phyloP scores from a whole-genome alignment of 1,139 yeast species.

The Pichia sp. region DNA sequence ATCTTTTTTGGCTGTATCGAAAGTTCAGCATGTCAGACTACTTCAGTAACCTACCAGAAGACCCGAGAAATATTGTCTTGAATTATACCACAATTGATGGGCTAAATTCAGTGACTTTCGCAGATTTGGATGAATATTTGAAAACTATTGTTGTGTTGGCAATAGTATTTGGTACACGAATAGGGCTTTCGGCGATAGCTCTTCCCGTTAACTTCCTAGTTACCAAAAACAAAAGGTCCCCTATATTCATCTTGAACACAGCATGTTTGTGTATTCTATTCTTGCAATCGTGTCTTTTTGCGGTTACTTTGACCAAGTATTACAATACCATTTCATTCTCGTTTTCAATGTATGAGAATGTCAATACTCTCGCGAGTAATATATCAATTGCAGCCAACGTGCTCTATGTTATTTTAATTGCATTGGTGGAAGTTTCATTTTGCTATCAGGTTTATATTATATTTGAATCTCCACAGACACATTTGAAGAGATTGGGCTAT shows the following conservation, averaged over 20 bases:
- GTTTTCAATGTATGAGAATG: slow-evolving; percentile 46
- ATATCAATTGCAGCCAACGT: slow-evolving; percentile 56
- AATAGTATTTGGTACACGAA: slow-evolving; percentile 41
- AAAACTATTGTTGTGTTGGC: slow-evolving; percentile 33
- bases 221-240: slow-evolving; percentile 50
- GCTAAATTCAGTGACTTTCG: slow-evolving; percentile 32
- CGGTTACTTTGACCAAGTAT: slow-evolving; percentile 50
- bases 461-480: slow-evolving; percentile 48
- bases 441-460: slow-evolving; percentile 67
- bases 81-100: slow-evolving; percentile 35
- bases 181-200: slow-evolving; percentile 42
- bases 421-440: slow-evolving; percentile 59
- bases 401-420: slow-evolving; percentile 54
- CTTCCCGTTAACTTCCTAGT: slow-evolving; percentile 38
- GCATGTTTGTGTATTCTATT: slow-evolving; percentile 50
- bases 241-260: slow-evolving; percentile 68
- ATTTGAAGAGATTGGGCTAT: slow-evolving; percentile 37
- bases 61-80: slow-evolving; percentile 28
- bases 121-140: slow-evolving; percentile 35
- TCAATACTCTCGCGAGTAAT: slow-evolving; percentile 35
- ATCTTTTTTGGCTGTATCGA: background rate
- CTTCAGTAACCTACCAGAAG: slow-evolving; percentile 9
- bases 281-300: slow-evolving; percentile 55
- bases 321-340: slow-evolving; percentile 46
- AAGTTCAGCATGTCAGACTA: background rate